phyloP scores from a whole-genome alignment of 2,329 filamentous ascomycete species.

The Aureobasidium sp. region DNA sequence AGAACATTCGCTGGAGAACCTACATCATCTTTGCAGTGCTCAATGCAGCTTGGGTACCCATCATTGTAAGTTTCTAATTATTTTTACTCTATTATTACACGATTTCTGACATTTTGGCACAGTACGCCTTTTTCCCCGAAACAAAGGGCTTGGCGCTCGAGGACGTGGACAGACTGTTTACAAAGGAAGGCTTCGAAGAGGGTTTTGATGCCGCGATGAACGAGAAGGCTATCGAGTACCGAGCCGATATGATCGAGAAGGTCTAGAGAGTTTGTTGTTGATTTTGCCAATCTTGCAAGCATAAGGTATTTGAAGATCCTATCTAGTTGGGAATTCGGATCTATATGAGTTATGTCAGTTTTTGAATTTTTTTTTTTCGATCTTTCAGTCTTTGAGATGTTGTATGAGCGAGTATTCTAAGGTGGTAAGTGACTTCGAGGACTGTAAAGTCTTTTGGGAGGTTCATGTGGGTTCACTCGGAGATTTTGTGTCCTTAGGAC shows the following conservation, averaged over 20 bases:
- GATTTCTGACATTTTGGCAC: not conserved
- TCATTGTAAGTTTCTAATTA: slow-evolving; percentile 18
- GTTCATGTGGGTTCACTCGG: too few species aligned
- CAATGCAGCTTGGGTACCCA: slow-evolving; percentile 20
- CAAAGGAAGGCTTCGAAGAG: slow-evolving; percentile 5
- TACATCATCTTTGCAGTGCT: slow-evolving; percentile 50
- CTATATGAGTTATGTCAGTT: not conserved
- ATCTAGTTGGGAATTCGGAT: not conserved
- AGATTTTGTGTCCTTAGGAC: too few species aligned
- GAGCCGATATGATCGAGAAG: not conserved
- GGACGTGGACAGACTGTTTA: slow-evolving; percentile 17
- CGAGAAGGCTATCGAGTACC: slow-evolving; percentile 1
- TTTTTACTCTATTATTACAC: not conserved
- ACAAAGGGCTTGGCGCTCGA: slow-evolving; percentile 14
- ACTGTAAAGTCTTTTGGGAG: too few species aligned
- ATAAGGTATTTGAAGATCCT: not conserved
- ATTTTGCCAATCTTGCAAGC: not conserved
- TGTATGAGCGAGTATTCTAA: too few species aligned
- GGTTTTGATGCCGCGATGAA: not conserved
- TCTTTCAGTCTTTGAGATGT: too few species aligned
- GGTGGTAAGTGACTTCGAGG: too few species aligned
- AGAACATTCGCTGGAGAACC: slow-evolving; percentile 48
- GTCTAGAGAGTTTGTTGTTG: not conserved
- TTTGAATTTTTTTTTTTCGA: too few species aligned
- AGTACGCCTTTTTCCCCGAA: not conserved